Percentiles rank a stretch among this genome's conserved stretches.
phyloP scores from a whole-genome alignment of 2,329 filamentous ascomycete genomes.

The Colletotrichum somersetense region DNA sequence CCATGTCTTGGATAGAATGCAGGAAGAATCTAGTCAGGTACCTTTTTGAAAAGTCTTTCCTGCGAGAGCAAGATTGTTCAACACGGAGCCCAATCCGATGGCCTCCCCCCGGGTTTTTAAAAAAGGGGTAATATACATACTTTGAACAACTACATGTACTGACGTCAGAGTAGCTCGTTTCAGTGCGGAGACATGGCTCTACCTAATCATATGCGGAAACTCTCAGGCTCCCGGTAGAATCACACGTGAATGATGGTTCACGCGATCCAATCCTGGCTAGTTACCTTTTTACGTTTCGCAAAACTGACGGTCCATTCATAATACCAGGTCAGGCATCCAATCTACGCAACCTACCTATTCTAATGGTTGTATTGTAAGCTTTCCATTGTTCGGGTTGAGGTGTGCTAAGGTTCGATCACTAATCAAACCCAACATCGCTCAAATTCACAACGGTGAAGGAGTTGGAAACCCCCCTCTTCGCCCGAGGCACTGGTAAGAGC shows the following conservation, averaged over 20 bases:
- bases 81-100: no score
- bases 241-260: no score
- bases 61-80: background rate
- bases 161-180: background rate
- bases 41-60: accelerated
- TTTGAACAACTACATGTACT: background rate
- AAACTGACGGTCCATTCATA: background rate
- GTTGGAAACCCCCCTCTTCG: no score
- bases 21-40: no score
- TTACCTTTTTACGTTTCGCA: background rate
- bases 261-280: no score
- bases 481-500: no score
- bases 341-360: background rate
- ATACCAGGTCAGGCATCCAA: background rate
- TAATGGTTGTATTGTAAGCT: background rate
- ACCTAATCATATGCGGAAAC: no score
- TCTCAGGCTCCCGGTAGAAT: background rate
- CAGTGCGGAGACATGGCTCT: background rate
- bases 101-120: background rate
- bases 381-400: background rate
- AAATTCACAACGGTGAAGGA: background rate
- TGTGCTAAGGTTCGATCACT: background rate
- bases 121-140: background rate
- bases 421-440: background rate
- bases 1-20: background rate